Evolutionary conservation across 495 filamentous ascomycete genomes (phyloP), one percentile per base, ranked within the genome.

Genomic region (Aspergillus egyptiacus): DNA sequence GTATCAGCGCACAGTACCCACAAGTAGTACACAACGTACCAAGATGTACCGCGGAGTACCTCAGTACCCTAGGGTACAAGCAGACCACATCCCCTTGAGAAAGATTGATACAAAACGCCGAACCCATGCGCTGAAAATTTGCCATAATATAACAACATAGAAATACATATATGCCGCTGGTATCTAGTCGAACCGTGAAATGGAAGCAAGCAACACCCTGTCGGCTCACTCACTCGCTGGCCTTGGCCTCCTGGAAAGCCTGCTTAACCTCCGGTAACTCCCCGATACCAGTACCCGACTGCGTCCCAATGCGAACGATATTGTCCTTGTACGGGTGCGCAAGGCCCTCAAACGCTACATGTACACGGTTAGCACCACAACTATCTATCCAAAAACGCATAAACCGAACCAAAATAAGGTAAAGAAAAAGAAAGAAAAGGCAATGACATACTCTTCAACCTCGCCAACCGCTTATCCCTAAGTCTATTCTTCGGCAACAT

Each of bases 401-500:
- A n/a, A 40, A 23, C 9, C 9, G 18, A 39, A 11, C 6, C 24
- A 27, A 27, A 27, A 4, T 8, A 27, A 8, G 8, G 23, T 6
- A 36, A 36, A 33, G 1, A 6, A 30, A 32, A 18, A 39, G 5
- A 2, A 18, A 5, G n/a, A 31, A 36, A 32, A 24, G 22, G 56
- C 36, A 13, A n/a, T 33, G 24, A 71, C 79, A 64, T 55, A 86
- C 83, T 80, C 80, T 95, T 97, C 64, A 98, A 68, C 58, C 93
- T 73, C n/a, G 80, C 86, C 72, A 98, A 67, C 51, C 94, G 67
- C 71, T 85, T 83, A 63, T 93, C 87, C 61, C 90, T 74, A 58
- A 98, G 70, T 56, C 89, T 69, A 70, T 98, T 98, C 85, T 97
- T 98, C 38, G 93, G 93, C 71, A 98, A 67, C 93, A 98, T 98